phyloP scores from a whole-genome alignment of 371 early-diverging fungal genomes.

The Encephalitozoon cuniculi region DNA sequence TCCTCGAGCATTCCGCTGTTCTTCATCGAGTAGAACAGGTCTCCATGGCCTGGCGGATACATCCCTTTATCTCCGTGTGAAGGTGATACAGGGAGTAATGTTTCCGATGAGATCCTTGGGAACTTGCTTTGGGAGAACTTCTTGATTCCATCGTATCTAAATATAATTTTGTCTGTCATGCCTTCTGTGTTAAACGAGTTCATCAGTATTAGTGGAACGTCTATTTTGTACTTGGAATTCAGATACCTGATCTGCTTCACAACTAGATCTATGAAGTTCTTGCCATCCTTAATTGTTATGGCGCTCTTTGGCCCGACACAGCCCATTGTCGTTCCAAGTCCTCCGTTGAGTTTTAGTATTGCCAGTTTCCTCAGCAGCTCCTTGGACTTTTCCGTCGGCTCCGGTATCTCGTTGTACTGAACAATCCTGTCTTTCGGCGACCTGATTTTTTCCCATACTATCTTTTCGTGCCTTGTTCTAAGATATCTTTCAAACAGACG shows the following conservation, averaged over 20 bases:
- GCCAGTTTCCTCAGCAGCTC: constrained; percentile 74
- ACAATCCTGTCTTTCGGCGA: constrained; percentile 56
- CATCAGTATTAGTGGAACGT: constrained; percentile 94
- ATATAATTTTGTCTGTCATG: constrained; percentile 85
- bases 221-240: constrained; percentile 73
- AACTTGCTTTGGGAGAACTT: constrained; percentile 93
- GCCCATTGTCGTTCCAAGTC: constrained; percentile 98
- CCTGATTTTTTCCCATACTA: constrained; percentile 57
- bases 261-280: constrained; percentile 93
- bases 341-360: constrained; percentile 95
- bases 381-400: constrained; percentile 3
- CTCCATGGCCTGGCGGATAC: constrained; percentile 99
- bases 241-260: constrained; percentile 93
- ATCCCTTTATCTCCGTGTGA: constrained; percentile 63
- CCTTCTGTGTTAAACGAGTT: constrained; percentile 98
- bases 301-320: constrained; percentile 95
- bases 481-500: constrained; percentile 56
- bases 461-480: constrained; percentile 44
- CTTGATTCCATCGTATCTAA: constrained; percentile 80
- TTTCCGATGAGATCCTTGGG: constrained; percentile 85
- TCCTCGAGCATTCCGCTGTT: constrained; percentile 87
- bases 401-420: constrained; percentile 33
- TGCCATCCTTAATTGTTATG: constrained; percentile 89
- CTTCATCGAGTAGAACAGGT: constrained; percentile 81
- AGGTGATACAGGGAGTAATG: constrained; percentile 73